These are phyloP conservation scores for Kurtzmaniella fragi DNA, from an alignment of 805 yeast species.

Conservation along the genomic window DNA sequence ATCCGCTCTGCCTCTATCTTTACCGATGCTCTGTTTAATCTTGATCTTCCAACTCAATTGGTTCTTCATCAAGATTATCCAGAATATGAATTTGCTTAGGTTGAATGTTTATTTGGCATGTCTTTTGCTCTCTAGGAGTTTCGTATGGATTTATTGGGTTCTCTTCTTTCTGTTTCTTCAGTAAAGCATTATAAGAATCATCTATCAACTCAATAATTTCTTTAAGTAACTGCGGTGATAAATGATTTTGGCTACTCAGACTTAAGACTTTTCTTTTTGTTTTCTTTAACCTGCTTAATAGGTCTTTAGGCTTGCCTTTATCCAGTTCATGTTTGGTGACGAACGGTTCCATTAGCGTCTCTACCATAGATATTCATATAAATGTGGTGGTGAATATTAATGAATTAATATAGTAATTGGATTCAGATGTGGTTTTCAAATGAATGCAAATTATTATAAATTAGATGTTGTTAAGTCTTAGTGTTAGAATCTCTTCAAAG, in stretches of 20 bases:
- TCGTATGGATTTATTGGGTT: background rate
- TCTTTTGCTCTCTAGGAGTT: background rate
- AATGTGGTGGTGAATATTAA: too few relatives aligned
- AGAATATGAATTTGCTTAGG: slow-evolving; percentile 2
- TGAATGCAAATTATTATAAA: too few relatives aligned
- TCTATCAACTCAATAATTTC: slow-evolving; percentile 1
- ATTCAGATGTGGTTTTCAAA: too few relatives aligned
- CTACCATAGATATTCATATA: background rate
- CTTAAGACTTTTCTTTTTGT: background rate
- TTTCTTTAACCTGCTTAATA: background rate
- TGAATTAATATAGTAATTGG: too few relatives aligned
- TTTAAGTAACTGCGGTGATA: background rate
- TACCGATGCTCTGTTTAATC: too few relatives aligned
- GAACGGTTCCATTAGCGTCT: slow-evolving; percentile 1
- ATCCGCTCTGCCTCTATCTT: too few relatives aligned
- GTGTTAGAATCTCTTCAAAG: too few relatives aligned
- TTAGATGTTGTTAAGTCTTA: too few relatives aligned
- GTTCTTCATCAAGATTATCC: slow-evolving; percentile 2
- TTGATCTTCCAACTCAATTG: slow-evolving; percentile 1
- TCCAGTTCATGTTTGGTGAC: background rate
- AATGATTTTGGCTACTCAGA: background rate
- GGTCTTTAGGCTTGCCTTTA: background rate
- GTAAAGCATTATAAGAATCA: background rate
- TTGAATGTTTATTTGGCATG: background rate
- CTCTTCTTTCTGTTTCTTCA: background rate